A percentile compares a stretch with the other conserved stretches of the same genome.
These are phyloP conservation scores for Erysimum cheiri DNA, from an alignment of 441 rosid species.

Conservation along the genomic window DNA sequence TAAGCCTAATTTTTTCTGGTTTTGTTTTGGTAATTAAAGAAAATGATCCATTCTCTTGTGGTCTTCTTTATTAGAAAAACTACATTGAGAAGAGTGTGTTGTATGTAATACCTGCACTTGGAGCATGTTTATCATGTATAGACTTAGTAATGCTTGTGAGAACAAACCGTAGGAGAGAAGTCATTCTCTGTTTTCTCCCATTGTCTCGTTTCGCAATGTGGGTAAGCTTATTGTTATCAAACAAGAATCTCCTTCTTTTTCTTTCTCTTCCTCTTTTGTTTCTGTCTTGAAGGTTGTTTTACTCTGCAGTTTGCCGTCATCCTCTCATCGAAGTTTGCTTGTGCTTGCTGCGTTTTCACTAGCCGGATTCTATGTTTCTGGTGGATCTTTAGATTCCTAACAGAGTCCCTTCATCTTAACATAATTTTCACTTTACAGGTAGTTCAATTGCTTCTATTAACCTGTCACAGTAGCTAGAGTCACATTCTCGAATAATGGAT, in stretches of 20 bases:
- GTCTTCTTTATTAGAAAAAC: constrained; percentile 51
- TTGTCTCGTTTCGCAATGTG: constrained; percentile 65
- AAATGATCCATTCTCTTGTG: constrained; percentile 8
- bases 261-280: constrained; percentile 11
- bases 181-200: constrained; percentile 56
- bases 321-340: constrained; percentile 50
- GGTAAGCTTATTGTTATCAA: constrained; percentile 55
- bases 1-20: background rate
- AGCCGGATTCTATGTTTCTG: constrained; percentile 64
- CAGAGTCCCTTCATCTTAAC: constrained; percentile 56
- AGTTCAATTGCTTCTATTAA: background rate
- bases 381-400: constrained; percentile 70
- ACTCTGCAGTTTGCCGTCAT: constrained; percentile 54
- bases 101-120: constrained; percentile 60
- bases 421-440: constrained; percentile 60
- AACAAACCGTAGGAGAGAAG: constrained; percentile 51
- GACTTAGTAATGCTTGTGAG: constrained; percentile 56
- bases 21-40: constrained; percentile 2
- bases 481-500: constrained; percentile 2
- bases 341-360: constrained; percentile 49
- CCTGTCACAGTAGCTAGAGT: background rate
- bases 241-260: background rate
- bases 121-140: constrained; percentile 69
- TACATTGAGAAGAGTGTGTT: constrained; percentile 54
- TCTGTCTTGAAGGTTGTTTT: constrained; percentile 17